Base-by-base conservation (phyloP, 2,329 filamentous ascomycete species). In the Madurella mycetomatis region DNA sequence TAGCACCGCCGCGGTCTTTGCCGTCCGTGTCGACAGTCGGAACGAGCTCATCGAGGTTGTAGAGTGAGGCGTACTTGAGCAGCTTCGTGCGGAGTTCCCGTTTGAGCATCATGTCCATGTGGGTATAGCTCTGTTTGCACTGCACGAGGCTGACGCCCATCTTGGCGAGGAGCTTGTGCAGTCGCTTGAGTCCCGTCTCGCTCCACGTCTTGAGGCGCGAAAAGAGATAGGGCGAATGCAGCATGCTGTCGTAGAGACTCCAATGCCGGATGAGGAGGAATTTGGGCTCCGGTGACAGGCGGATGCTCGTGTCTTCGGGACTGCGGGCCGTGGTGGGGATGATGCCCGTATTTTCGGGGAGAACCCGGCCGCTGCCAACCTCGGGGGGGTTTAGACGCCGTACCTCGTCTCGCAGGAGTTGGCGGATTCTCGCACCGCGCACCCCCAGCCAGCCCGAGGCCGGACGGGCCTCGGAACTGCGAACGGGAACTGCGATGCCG, bases 81-180 rank as follows among this genome's bases (percentile, higher is more conserved):
- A 99, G 79, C 56, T 95, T 90, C 46, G 89, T 83, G 41, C 92
- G 85, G 31, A 97, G 74, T 31, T 90, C 89, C 5, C 90, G 86
- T 72, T 97, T 99, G 34, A 99, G 76, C 70, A 95, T 86, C 85
- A 96, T 95, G 71, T 97, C 92, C 92, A 99, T 97, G 70, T 99
- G 94, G 0, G 91, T 90, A 68, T 97, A 99, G 67, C 85, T 92
- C 71, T 97, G 94, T 65, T 90, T 92, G 73, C 92, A 96, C 72
- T 99, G 92, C 5, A 87, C 87, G 39, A 97, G 76, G 66, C 90
- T 95, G 52, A 99, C 89, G 32, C 94, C 94, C 92, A 99, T 99
- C 72, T 97, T 99, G 42, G 94, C 94, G 2, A 99, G 80, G 0
- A 99, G 80, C 68, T 97, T 97, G 70, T 96, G 90, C 17, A 99